Evolutionary conservation across 108 stramenopile species (phyloP), one percentile per base, ranked within the genome.

Genomic region (Hondaea fermentalgiana): DNA sequence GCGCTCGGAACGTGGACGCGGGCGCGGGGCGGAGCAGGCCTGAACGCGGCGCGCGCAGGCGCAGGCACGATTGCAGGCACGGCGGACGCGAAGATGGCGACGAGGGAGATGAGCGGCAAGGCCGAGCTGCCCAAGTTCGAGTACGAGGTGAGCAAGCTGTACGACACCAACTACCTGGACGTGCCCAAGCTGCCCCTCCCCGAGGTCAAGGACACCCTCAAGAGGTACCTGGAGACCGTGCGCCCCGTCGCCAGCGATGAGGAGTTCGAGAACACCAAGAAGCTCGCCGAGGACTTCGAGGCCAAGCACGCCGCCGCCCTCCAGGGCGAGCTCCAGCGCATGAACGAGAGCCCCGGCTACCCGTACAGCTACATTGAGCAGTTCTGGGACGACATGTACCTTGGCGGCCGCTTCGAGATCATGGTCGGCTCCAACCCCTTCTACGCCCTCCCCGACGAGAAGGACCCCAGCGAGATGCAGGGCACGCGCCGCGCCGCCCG

Each of bases 331-430:
- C 51, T 83, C 45, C n/a, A 83, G 76, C 45, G 51, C n/a, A 12
- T 47, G 49, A 53, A 83, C 76, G 51, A 83, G 45, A 47, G 25
- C 49, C 49, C 45, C 51, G 90, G 91, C 17, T 91, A 91, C 91
- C 91, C 91, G 44, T 49, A 91, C 92, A 90, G 87, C 91, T 92
- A 92, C 91, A 88, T 92, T 21, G 92, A 92, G 72, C 19, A 88
- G 44, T 89, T 87, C 76, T 89, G 92, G 92, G 90, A 92, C 60
- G 76, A 90, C 60, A 92, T 92, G 92, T 92, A 92, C 87, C 88
- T 92, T 5, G 88, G 47, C 43, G 92, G 92, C 17, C 88, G 92
- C 14, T 91, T 89, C 89, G 90, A 89, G 76, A 83, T 35, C 76
- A 83, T 83, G 76, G 76, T 83, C 12, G 76, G 76, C 76, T 83